Conservation (phyloP, 2,329 filamentous ascomycete species). For the Fusarium zealandicum region DNA sequence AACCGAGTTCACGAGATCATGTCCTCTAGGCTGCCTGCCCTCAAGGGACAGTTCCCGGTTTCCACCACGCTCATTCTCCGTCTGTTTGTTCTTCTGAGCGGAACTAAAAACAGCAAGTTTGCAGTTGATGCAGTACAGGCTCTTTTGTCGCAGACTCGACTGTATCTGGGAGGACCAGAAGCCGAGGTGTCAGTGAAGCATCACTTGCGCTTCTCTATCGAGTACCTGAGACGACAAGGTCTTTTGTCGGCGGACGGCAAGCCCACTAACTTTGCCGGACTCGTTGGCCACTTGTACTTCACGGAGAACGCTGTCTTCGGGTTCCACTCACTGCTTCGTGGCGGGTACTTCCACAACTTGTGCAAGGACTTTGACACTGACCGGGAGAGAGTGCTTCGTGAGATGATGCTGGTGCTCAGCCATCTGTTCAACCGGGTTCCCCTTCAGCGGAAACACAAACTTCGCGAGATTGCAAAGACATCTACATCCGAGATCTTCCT, state of each 20-base stretch:
- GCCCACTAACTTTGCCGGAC: slow-evolving; percentile 75
- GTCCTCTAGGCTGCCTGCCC: slow-evolving; percentile 74
- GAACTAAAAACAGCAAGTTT: slow-evolving; percentile 68
- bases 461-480: slow-evolving; percentile 57
- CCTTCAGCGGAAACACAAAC: slow-evolving; percentile 54
- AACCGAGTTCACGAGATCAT: slow-evolving; percentile 72
- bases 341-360: slow-evolving; percentile 71
- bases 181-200: slow-evolving; percentile 75
- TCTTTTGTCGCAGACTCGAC: slow-evolving; percentile 71
- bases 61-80: slow-evolving; percentile 76
- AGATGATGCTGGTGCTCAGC: slow-evolving; percentile 71
- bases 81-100: slow-evolving; percentile 70
- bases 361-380: slow-evolving; percentile 64
- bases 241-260: slow-evolving; percentile 67
- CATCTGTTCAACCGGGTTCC: slow-evolving; percentile 73
- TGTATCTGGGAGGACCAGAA: slow-evolving; percentile 74
- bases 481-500: slow-evolving; percentile 72
- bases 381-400: slow-evolving; percentile 58
- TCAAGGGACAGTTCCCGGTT: slow-evolving; percentile 80
- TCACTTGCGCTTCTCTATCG: slow-evolving; percentile 81
- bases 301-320: slow-evolving; percentile 79
- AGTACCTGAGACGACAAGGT: slow-evolving; percentile 75
- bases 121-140: slow-evolving; percentile 69
- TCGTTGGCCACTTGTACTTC: slow-evolving; percentile 77
- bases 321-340: slow-evolving; percentile 76